Conservation (phyloP, 148 eudicot species). For the Nepenthes mirabilis region DNA sequence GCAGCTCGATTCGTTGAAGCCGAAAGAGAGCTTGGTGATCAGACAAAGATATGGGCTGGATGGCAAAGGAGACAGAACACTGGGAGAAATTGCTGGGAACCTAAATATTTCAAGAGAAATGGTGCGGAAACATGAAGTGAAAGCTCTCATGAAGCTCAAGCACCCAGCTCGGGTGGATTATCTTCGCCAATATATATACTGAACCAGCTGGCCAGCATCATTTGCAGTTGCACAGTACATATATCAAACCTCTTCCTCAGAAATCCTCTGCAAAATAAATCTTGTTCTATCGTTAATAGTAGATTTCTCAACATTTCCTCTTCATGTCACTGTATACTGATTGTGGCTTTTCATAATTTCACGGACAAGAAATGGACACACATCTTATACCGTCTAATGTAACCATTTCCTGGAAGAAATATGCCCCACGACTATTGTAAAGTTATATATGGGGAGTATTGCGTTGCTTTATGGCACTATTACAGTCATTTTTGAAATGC, state of each 20-base stretch:
- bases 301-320: too few relatives aligned
- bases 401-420: too few relatives aligned
- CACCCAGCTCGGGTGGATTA: slow-evolving; percentile 85
- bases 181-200: slow-evolving; percentile 53
- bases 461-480: too few relatives aligned
- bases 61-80: slow-evolving; percentile 83
- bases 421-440: too few relatives aligned
- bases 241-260: neutral
- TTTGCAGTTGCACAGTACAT: neutral
- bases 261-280: too few relatives aligned
- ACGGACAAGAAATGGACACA: too few relatives aligned
- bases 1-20: slow-evolving; percentile 96
- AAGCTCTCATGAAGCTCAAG: slow-evolving; percentile 93
- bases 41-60: slow-evolving; percentile 96
- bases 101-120: slow-evolving; percentile 90
- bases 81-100: slow-evolving; percentile 89
- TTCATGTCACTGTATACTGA: too few relatives aligned
- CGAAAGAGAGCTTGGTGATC: slow-evolving; percentile 93
- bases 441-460: too few relatives aligned
- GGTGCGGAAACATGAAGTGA: slow-evolving; percentile 91
- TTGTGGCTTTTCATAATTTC: too few relatives aligned
- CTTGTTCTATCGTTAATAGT: too few relatives aligned
- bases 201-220: slow-evolving; percentile 4
- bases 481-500: too few relatives aligned
- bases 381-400: too few relatives aligned